These are phyloP conservation scores for Knoxdaviesia capensis DNA, from an alignment of 2,329 filamentous ascomycete species.

Conservation along the genomic window DNA sequence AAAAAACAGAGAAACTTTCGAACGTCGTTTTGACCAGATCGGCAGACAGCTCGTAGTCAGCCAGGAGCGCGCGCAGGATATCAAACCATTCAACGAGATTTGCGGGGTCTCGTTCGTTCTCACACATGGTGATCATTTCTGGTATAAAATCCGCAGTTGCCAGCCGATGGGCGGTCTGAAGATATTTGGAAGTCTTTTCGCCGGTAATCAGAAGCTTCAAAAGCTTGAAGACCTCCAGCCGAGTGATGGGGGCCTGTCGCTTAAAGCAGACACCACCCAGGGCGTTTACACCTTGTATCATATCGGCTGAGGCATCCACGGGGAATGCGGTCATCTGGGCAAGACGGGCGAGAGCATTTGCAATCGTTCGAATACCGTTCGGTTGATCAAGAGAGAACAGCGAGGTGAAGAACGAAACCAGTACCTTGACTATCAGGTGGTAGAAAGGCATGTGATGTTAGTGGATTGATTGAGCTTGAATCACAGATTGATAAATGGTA, in stretches of 20 bases:
- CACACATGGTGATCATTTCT: constrained; percentile 28
- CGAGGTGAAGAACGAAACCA: constrained; percentile 33
- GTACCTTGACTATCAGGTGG: constrained; percentile 16
- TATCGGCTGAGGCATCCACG: constrained; percentile 23
- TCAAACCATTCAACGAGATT: constrained; percentile 38
- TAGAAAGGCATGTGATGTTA: neutral
- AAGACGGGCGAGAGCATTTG: constrained; percentile 29
- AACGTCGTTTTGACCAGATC: constrained; percentile 30
- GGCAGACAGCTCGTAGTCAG: constrained; percentile 21
- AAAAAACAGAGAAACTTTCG: constrained; percentile 36
- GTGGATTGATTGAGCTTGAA: neutral
- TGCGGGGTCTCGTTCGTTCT: constrained; percentile 33
- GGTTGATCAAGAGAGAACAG: constrained; percentile 40
- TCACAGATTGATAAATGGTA: neutral
- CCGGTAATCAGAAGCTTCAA: constrained; percentile 8
- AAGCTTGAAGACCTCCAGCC: constrained; percentile 30
- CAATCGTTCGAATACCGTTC: constrained; percentile 33
- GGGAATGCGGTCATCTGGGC: constrained; percentile 29
- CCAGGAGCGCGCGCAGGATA: constrained; percentile 23
- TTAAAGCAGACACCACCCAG: constrained; percentile 36
- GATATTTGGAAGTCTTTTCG: no score
- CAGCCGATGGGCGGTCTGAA: no score
- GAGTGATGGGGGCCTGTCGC: constrained; percentile 25
- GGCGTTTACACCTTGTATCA: constrained; percentile 26
- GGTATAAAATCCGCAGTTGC: constrained; percentile 21